Base-by-base conservation (phyloP, 2,329 filamentous ascomycete genomes). In the Hypoxylon sp. region DNA sequence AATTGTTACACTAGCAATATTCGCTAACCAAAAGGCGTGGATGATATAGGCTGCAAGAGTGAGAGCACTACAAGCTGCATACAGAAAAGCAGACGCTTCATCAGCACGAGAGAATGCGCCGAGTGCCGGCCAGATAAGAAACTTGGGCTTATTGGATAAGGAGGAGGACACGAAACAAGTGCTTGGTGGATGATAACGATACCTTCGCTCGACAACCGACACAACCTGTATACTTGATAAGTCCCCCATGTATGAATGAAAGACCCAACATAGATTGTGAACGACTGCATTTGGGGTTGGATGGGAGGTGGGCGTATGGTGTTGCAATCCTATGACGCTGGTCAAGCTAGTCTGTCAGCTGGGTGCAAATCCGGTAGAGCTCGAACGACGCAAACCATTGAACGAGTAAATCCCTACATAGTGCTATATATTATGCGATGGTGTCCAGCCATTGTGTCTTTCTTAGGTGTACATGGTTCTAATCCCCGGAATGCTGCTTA, bases 61-160 rank as follows among this genome's bases (percentile, higher is more conserved):
- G 64, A 83, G 86, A 76, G 88, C 89, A 65, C 85, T 98, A 69
- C 94, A 97, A 82, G 84, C 85, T 60, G 94, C 94, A 55, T 96
- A 94, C 80, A 89, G 93, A 77, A 93, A 93, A 80, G 87, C 89
- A 60, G 89, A 93, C 79, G 85, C 89, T 59, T 84, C 90, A 71
- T 89, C 90, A 72, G 86, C 91, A 67, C 87, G 92, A 81, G 92
- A 95, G 76, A 89, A 92, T 74, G 90, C 88, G 61, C 93, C 93
- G 64, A 93, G 87, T 68, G 91, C 91, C 4, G 92, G 91, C 63
- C 88, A 95, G 82, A 96, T 98, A 84, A 86, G 93, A 78, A 93
- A 91, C 77, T 79, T 98, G 66, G 94, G 94, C 46, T 79, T 97
- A 69, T 75, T 98, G 72, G 89, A 90, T 74, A 93, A 93, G 78